Evolutionary conservation across 2,329 filamentous ascomycete species (phyloP).

Genomic region (Seiridium cupressi): DNA sequence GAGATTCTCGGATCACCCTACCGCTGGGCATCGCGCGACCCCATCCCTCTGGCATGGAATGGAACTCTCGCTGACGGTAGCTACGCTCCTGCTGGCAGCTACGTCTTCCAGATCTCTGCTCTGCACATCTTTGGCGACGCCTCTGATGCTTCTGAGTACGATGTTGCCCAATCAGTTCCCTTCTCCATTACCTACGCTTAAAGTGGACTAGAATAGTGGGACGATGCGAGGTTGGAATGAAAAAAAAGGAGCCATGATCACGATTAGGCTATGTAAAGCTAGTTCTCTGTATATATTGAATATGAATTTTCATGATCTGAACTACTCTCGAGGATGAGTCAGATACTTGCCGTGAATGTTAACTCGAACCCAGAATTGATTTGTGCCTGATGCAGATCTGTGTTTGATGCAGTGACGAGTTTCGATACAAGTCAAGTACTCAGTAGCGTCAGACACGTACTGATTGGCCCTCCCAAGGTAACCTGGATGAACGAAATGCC

Average conservation of each 20-base stretch:
- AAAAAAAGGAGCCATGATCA: not conserved
- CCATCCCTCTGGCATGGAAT: slow-evolving; percentile 36
- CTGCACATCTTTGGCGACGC: slow-evolving; percentile 51
- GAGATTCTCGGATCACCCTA: slow-evolving; percentile 40
- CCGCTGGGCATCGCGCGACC: slow-evolving; percentile 30
- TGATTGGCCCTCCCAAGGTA: too few relatives aligned
- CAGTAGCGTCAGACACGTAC: too few relatives aligned
- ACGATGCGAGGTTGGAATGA: not conserved
- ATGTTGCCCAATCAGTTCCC: slow-evolving; percentile 35
- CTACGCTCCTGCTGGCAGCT: slow-evolving; percentile 47
- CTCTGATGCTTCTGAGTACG: slow-evolving; percentile 43
- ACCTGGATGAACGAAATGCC: too few relatives aligned
- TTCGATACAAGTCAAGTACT: too few relatives aligned
- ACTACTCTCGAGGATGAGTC: too few relatives aligned
- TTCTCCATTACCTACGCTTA: slow-evolving; percentile 45
- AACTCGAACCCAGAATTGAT: too few relatives aligned
- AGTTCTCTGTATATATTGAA: too few relatives aligned
- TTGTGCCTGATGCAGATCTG: too few relatives aligned
- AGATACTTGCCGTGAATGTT: too few relatives aligned
- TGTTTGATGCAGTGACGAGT: too few relatives aligned
- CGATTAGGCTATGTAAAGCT: not conserved
- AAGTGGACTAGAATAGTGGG: not conserved
- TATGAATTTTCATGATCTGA: too few relatives aligned
- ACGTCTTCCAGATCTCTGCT: slow-evolving; percentile 47
- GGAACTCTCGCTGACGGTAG: slow-evolving; percentile 45